Conservation (phyloP, 371 early-diverging fungal genomes). For the Saksenaea oblongispora region DNA sequence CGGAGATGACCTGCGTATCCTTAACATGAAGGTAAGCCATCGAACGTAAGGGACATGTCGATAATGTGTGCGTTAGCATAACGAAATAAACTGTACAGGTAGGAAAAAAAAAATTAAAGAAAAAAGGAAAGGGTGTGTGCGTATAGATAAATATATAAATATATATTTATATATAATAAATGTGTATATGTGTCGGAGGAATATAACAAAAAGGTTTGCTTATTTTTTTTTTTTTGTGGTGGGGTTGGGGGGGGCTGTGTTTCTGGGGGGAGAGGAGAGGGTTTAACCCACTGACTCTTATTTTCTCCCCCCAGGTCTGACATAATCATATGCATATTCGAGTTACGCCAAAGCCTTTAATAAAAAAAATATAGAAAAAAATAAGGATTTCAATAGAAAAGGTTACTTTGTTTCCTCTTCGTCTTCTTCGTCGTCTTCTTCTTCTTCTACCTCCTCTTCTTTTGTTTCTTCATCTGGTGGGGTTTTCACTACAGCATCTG, state of each 20-base stretch:
- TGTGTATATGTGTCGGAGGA: constrained; percentile 1
- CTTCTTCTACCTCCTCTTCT: not conserved
- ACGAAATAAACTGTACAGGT: no score
- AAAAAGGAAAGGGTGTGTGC: not conserved
- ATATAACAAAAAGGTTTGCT: not conserved
- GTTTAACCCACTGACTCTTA: not conserved
- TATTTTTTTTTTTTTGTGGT: not conserved
- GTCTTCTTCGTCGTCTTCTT: not conserved
- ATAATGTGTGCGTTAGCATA: not conserved
- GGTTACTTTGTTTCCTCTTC: no score
- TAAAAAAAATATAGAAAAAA: not conserved
- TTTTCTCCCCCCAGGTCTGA: not conserved
- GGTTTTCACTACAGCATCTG: not conserved
- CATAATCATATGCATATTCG: not conserved
- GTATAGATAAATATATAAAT: no score
- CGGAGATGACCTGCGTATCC: not conserved
- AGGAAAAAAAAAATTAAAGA: not conserved
- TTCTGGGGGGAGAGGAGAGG: not conserved
- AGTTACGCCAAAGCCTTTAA: not conserved
- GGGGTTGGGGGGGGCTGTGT: not conserved
- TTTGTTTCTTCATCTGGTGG: not conserved
- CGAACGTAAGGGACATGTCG: constrained; percentile 3
- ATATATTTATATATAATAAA: no score
- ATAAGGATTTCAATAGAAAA: no score
- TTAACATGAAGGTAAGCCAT: not conserved